Base-by-base conservation (phyloP, 2,329 filamentous ascomycete genomes). In the Aspergillus jensenii region DNA sequence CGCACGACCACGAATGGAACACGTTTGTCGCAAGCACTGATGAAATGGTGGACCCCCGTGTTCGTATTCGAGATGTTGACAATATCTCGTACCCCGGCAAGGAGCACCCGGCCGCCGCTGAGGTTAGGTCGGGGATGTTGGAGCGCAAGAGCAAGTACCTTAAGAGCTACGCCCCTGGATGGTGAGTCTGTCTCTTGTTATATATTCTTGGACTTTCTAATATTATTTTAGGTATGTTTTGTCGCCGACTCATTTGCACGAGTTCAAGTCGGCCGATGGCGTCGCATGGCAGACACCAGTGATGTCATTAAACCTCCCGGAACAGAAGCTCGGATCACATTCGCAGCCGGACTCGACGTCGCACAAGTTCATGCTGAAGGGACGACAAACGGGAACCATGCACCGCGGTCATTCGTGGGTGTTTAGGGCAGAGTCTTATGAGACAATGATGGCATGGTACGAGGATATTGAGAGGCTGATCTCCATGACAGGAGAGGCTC, bases 121-220 rank as follows among this genome's bases (percentile, higher is more conserved):
- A 98, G 74, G 90, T 99, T 53, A 84, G 93, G 60, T 91, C 91
- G 19, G 95, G 95, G 3, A 87, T 97, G 76, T 81, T 99, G 37
- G 95, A 99, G 79, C 89, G 95, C 65, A 98, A 98, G 86, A 96
- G 92, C 84, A 99, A 98, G 73, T 99, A 98, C 70, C 80, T 99
- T 61, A 98, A 97, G 81, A 97, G 93, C 74, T 97, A 97, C 74
- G 95, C 93, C 7, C 90, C 92, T 25, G 93, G 93, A 71, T 98
- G 93, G 93, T 93, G 80, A 77, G 88, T 79, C 14, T 33, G 9
- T 21, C 17, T 21, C 14, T 40, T 12, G 8, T 40, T 3, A 31
- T 15, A 11, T 14, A 5, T n/a, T 21, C 3, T n/a, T 8, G 21
- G 8, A 33, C 40, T 43, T 19, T 33, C 62, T 68, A 58, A 68